Evolutionary conservation across 1,139 yeast genomes (phyloP), one percentile per base, ranked within the genome.

Genomic region (Zygoascus hellenicus): DNA sequence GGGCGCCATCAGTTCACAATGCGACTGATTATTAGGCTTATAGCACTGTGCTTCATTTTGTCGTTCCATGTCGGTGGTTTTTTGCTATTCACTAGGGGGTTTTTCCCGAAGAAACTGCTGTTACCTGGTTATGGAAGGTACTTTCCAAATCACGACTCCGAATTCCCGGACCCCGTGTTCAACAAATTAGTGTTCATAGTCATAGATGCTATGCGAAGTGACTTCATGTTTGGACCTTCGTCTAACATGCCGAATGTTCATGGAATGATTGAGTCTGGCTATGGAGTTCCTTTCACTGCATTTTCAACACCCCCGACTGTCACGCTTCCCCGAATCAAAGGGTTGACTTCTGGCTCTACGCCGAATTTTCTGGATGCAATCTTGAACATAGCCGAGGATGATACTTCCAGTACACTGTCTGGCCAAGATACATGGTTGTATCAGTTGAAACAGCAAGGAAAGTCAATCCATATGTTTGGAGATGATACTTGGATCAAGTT

Each of bases 401-500:
- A 92, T 58, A 71, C 80, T 1, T 78, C 95, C 0, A 87, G 92
- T 9, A 81, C 89, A 0, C 63, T 89, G 42, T 72, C 78, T 0
- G 77, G 75, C 45, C 95, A 85, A 56, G 98, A 94, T 63, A 84
- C 94, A 14, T 90, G 97, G 96, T 63, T 90, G 10, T 69, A 72
- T 35, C 97, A 92, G 62, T 71, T 89, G 65, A 55, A 63, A 3
- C 38, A 49, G 1, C 54, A 53, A 35, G 69, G 68, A 29, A 76
- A 75, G 57, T 74, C 67, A 46, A 70, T 92, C 36, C 83, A 88
- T 59, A 88, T 92, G 76, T 92, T 78, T 68, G 99, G 99, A 22
- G 98, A 92, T 64, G 98, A 92, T 62, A 92, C 98, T 0, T 94
- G 98, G 99, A 68, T 90, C 54, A 90, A 89, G 61, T 72, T 92